phyloP scores from a whole-genome alignment of 768 basidiomycete species.

The Agaricus blazei region DNA sequence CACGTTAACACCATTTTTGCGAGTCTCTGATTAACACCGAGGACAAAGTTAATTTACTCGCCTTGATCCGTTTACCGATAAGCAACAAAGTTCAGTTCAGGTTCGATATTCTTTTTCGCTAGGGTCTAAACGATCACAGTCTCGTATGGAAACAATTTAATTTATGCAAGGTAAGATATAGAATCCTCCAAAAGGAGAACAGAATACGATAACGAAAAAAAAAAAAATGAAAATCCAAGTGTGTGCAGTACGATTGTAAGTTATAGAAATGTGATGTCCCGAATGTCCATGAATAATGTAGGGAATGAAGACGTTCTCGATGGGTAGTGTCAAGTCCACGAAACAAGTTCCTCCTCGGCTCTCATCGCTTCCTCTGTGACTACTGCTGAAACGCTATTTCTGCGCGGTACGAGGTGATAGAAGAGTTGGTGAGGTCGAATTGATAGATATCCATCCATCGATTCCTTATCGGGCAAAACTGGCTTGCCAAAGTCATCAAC shows the following conservation, averaged over 20 bases:
- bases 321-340: background rate
- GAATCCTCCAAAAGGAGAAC: too few relatives aligned
- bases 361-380: constrained; percentile 12
- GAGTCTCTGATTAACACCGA: background rate
- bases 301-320: background rate
- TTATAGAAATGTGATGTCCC: background rate
- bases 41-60: background rate
- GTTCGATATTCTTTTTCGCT: background rate
- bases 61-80: background rate
- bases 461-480: constrained; percentile 14
- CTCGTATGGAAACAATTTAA: too few relatives aligned
- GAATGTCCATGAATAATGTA: background rate
- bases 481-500: constrained; percentile 13
- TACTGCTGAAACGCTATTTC: constrained; percentile 4
- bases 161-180: too few relatives aligned
- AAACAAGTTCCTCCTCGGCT: constrained; percentile 12
- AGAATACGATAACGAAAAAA: too few relatives aligned
- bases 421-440: constrained; percentile 16
- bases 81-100: background rate
- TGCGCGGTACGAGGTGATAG: constrained; percentile 13
- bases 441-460: constrained; percentile 16
- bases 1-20: background rate
- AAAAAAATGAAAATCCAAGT: too few relatives aligned
- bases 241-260: background rate
- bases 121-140: background rate